phyloP scores from a whole-genome alignment of 2,329 filamentous ascomycete species.

The Phaeophleospora eucalypticola region DNA sequence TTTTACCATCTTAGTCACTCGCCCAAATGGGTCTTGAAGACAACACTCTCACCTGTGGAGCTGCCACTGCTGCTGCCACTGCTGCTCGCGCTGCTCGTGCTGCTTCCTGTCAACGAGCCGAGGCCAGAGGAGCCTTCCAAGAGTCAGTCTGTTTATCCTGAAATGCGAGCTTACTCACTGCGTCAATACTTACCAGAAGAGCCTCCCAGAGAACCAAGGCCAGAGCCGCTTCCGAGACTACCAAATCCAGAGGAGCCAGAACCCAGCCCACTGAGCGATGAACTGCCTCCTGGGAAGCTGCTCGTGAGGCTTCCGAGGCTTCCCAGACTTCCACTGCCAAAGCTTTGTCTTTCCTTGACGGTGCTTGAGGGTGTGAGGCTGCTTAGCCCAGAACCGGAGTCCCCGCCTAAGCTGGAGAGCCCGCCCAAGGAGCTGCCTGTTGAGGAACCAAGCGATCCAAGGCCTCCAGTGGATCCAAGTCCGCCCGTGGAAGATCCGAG shows the following conservation, averaged over 20 bases:
- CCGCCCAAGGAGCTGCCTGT: constrained; percentile 9
- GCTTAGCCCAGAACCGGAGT: too few species aligned
- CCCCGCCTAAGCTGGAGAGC: constrained; percentile 1
- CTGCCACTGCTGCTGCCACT: background rate
- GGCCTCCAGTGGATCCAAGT: background rate
- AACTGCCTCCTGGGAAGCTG: too few species aligned
- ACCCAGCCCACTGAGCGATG: too few species aligned
- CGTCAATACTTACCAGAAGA: background rate
- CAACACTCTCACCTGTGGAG: background rate
- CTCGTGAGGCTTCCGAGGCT: too few species aligned
- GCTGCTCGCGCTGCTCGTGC: background rate
- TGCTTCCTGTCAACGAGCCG: background rate
- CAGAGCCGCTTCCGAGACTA: background rate
- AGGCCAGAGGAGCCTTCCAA: background rate
- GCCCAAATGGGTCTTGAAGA: background rate
- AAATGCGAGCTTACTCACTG: too few species aligned
- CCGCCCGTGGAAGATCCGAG: background rate
- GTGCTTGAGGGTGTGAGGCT: constrained; percentile 1
- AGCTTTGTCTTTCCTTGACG: constrained; percentile 5
- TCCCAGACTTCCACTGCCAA: too few species aligned
- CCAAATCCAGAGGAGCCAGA: background rate
- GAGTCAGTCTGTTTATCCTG: too few species aligned
- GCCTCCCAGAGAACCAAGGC: background rate
- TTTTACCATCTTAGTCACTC: background rate
- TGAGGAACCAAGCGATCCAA: constrained; percentile 2